These are phyloP conservation scores for Musa beccarii DNA, from an alignment of 176 grass and related monocot species.

Conservation along the genomic window DNA sequence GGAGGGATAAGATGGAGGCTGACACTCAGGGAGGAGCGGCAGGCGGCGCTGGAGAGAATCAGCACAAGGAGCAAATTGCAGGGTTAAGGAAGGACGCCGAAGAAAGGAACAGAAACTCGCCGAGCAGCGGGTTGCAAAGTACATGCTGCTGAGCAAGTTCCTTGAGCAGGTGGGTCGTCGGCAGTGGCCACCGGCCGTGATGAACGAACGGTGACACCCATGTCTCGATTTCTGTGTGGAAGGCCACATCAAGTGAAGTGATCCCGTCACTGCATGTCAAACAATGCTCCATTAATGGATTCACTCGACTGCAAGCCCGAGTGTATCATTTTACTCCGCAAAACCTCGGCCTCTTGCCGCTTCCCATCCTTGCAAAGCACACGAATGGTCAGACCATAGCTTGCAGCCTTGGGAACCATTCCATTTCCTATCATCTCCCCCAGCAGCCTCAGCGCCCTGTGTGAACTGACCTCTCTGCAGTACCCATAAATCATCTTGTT, in stretches of 20 bases:
- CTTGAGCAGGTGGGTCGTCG: conserved; percentile 51
- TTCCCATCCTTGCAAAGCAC: conserved; percentile 58
- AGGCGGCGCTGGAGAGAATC: conserved; percentile 45
- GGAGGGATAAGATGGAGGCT: conserved; percentile 66
- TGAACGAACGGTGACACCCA: conserved; percentile 41
- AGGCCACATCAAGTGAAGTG: no score
- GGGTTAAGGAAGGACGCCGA: conserved; percentile 67
- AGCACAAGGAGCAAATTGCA: conserved; percentile 62
- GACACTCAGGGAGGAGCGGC: conserved; percentile 55
- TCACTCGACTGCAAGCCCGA: conserved; percentile 35
- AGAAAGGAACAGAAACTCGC: conserved; percentile 81
- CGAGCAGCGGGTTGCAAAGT: conserved; percentile 87
- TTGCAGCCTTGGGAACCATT: conserved; percentile 51
- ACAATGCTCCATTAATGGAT: conserved; percentile 31
- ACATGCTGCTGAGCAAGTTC: conserved; percentile 55
- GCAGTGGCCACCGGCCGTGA: conserved; percentile 31
- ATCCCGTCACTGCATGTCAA: not conserved
- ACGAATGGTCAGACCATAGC: conserved; percentile 48
- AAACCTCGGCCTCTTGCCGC: conserved; percentile 38
- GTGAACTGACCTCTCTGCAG: conserved; percentile 56
- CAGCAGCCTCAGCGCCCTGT: conserved; percentile 38
- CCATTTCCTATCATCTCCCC: conserved; percentile 44
- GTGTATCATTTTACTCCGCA: conserved; percentile 39
- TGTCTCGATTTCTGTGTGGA: no score
- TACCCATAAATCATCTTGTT: conserved; percentile 72